Base-by-base conservation (phyloP, 352 stramenopile species). In the Globisporangium sylvaticum region DNA sequence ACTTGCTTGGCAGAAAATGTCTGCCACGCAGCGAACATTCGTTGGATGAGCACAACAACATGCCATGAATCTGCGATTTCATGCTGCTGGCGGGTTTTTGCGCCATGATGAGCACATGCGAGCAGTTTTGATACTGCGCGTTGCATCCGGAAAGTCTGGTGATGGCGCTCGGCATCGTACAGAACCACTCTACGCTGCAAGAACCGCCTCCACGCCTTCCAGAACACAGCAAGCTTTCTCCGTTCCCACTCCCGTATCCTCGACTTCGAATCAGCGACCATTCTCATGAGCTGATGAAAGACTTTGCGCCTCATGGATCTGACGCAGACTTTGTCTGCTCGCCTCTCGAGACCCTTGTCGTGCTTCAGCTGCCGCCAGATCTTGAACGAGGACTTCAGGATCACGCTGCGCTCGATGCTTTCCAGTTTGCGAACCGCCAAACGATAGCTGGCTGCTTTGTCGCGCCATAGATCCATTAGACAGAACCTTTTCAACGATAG, bases 11-110 rank as follows among this genome's bases (percentile, higher is more conserved):
- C 24, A 0, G 6, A 12, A 14, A 64, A 24, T 10, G 3, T 15
- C 22, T 42, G 20, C 64, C 64, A 69, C 22, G 52, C 31, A 27
- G 22, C 53, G 15, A 58, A 53, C 24, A 34, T 25, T 18, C 37
- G 27, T 31, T 65, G 42, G 29, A 42, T 27, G 9, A 44, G 4
- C 25, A 54, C 39, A 4, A 53, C 53, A 12, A 14, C 27, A 20
- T 9, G 12, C 62, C 62, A 67, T 14, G 62, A 58, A 29, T 24
- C 22, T 42, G 61, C 61, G 8, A 60, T 7, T 22, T 37, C 50
- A 34, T 44, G 22, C 18, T 59, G 60, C 1, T 58, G n/a, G n/a
- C 20, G 44, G 10, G 6, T n/a, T 4, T 18, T 31, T 18, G 37
- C 37, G 37, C 37, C 37, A 44, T 44, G 37, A 44, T 44, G 37